These are phyloP conservation scores for Populus euphratica DNA, from an alignment of 345 rosid genomes.

Conservation along the genomic window DNA sequence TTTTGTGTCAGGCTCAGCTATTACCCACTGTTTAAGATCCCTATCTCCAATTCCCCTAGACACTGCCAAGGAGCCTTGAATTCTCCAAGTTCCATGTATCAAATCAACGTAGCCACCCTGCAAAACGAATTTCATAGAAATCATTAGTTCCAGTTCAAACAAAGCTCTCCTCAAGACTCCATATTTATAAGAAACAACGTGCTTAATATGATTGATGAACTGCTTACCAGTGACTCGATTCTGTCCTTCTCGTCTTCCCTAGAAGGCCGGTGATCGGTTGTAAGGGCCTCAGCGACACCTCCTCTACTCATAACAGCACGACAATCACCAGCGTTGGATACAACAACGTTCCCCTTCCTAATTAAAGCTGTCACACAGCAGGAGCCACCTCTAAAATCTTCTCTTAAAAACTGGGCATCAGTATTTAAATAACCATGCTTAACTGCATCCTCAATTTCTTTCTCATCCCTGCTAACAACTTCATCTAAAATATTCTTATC, in stretches of 20 bases:
- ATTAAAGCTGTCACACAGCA: conserved; percentile 86
- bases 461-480: conserved; percentile 34
- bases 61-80: conserved; percentile 84
- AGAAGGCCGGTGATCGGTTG: conserved; percentile 78
- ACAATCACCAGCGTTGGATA: conserved; percentile 87
- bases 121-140: not conserved
- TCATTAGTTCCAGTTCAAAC: conserved; percentile 4
- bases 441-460: conserved; percentile 48
- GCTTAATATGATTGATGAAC: not conserved
- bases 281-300: conserved; percentile 72
- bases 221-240: conserved; percentile 61
- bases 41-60: conserved; percentile 82
- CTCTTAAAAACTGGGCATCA: conserved; percentile 59
- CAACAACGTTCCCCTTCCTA: conserved; percentile 58
- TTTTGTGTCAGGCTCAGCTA: conserved; percentile 79
- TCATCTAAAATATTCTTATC: conserved; percentile 52
- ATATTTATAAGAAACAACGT: not conserved
- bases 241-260: conserved; percentile 75
- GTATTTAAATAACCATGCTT: conserved; percentile 70
- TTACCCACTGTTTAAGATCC: conserved; percentile 77
- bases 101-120: conserved; percentile 88
- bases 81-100: conserved; percentile 73
- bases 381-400: conserved; percentile 64
- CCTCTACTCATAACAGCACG: conserved; percentile 83
- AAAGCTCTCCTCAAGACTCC: not conserved